These are phyloP conservation scores for Volvox reticuliferus DNA, from an alignment of 139 green algal species.

Conservation along the genomic window DNA sequence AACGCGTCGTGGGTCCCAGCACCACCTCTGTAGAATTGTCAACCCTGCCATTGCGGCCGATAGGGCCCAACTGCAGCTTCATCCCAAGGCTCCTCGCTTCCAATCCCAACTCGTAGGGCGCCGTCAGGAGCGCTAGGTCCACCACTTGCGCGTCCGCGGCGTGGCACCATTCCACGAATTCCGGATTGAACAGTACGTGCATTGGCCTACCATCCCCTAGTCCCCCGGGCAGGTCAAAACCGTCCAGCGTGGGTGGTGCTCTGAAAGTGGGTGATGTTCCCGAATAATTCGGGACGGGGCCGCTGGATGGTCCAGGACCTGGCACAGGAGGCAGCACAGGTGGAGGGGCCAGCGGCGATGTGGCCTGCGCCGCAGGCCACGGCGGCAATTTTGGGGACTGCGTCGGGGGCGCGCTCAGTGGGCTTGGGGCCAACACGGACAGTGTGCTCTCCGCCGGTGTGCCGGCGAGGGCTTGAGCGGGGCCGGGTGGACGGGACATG, in stretches of 20 bases:
- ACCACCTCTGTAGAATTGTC: neutral
- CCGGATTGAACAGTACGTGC: constrained; percentile 23
- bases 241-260: neutral
- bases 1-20: neutral
- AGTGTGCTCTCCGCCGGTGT: too few relatives aligned
- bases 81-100: neutral
- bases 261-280: neutral
- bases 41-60: neutral
- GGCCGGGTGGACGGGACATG: too few relatives aligned
- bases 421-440: too few relatives aligned
- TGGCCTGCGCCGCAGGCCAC: neutral
- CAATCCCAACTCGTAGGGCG: neutral
- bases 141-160: neutral
- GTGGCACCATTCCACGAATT: constrained; percentile 20
- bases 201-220: neutral
- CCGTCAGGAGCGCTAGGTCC: neutral
- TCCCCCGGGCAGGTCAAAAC: constrained; percentile 3
- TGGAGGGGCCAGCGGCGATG: neutral
- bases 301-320: neutral
- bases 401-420: neutral
- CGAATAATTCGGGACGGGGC: neutral
- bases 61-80: neutral
- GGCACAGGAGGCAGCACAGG: neutral
- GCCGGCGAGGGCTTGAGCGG: too few relatives aligned
- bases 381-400: neutral